Base-by-base conservation (phyloP, 345 rosid species). In the Melaleuca alternifolia region DNA sequence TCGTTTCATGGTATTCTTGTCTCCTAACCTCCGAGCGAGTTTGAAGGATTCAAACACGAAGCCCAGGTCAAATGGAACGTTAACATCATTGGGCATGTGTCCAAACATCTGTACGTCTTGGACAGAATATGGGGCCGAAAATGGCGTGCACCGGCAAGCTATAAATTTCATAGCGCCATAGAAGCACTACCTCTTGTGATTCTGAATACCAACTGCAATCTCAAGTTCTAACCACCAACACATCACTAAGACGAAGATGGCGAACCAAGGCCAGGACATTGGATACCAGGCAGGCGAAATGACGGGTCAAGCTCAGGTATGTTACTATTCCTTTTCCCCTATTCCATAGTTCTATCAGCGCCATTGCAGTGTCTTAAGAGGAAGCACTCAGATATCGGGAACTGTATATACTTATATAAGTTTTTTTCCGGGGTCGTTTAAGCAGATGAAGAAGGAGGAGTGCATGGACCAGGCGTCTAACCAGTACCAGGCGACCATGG, bases 381-480 rank as follows among this genome's bases (percentile, higher is more conserved):
- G 48, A 71, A 23, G 79, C 24, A 46, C 46, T 18, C 9, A 37
- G 48, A 41, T 28, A 56, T 15, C 8, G 3, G 6, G 12, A 28
- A 26, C 28, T 52, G 41, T 23, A 6, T 50, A 16, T 26, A 13
- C 16, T 76, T 46, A 54, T 37, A 1, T 18, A 10, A 33, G 23
- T 21, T 86, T 28, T 21, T 86, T 28, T 21, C 18, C 50, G 20
- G 28, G 18, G 51, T 81, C 51, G 85, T 71, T 50, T 12, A 77
- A 84, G 87, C 88, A 91, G 93, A 83, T 87, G 85, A 92, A 87
- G 89, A 89, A 88, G 85, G 92, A 92, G 50, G 92, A 92, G 86
- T 90, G 85, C 50, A 61, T 87, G 88, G 86, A 90, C 85, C 87
- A 88, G 8, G 88, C 89, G 28, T 88, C 90, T 51, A 89, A 90